A percentile compares a stretch with the other conserved stretches of the same genome.
phyloP scores from a whole-genome alignment of 345 rosid genomes.

The Excoecaria cochinchinensis region DNA sequence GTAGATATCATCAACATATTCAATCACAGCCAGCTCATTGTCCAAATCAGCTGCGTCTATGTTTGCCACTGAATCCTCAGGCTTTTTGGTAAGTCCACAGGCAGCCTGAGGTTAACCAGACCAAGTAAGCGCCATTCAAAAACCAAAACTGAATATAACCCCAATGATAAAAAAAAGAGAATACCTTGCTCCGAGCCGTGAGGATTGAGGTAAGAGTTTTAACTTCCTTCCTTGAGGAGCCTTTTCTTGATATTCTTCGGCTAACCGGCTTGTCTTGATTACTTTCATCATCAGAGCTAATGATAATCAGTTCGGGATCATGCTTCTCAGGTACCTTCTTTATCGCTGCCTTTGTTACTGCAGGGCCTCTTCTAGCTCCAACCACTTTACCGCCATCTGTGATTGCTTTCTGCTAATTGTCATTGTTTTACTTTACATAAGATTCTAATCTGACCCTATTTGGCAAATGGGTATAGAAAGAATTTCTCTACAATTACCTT shows the following conservation, averaged over 20 bases:
- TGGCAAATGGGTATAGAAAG: too few species aligned
- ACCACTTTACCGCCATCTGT: conserved; percentile 19
- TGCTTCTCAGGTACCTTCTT: conserved; percentile 34
- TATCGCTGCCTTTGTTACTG: conserved; percentile 9
- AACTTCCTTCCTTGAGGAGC: conserved; percentile 34
- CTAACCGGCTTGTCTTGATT: conserved; percentile 35
- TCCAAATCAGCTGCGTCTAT: conserved; percentile 67
- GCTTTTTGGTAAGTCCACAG: conserved; percentile 44
- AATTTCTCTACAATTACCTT: too few species aligned
- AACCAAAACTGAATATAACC: not conserved
- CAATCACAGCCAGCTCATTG: conserved; percentile 73
- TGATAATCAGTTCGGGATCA: conserved; percentile 37
- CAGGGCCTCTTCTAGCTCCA: conserved; percentile 20
- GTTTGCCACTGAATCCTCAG: conserved; percentile 32
- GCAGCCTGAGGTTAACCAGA: conserved; percentile 42
- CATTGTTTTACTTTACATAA: too few species aligned
- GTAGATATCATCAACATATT: conserved; percentile 90
- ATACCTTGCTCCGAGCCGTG: conserved; percentile 77
- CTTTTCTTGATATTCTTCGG: conserved; percentile 27
- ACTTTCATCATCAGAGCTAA: conserved; percentile 54
- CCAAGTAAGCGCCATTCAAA: not conserved
- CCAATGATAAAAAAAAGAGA: not conserved
- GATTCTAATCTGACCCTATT: too few species aligned
- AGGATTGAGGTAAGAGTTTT: conserved; percentile 64
- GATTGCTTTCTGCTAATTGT: conserved; percentile 33